phyloP scores from a whole-genome alignment of 352 stramenopile genomes.

The Globisporangium cylindrosporum region DNA sequence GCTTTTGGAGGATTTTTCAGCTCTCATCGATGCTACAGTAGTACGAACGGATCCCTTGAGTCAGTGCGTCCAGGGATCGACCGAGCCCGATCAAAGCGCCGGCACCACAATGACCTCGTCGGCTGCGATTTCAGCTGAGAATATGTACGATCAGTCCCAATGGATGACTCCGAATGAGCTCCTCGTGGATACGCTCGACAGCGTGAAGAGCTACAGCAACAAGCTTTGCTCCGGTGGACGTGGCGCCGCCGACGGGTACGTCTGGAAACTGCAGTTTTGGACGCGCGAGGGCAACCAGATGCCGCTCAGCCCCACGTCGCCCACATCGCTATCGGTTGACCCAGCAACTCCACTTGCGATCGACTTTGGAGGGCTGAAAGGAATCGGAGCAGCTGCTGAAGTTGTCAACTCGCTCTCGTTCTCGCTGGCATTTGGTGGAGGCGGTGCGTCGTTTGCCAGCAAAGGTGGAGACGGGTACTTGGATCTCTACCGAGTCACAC shows the following conservation, averaged over 20 bases:
- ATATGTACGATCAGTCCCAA: slow-evolving; percentile 42
- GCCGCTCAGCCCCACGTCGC: slow-evolving; percentile 73
- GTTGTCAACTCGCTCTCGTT: slow-evolving; percentile 80
- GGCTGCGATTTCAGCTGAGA: slow-evolving; percentile 20
- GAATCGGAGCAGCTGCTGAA: slow-evolving; percentile 50
- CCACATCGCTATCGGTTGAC: slow-evolving; percentile 25
- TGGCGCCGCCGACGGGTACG: slow-evolving; percentile 70
- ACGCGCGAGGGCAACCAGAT: slow-evolving; percentile 82
- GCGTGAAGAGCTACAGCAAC: slow-evolving; percentile 48
- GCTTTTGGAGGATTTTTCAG: slow-evolving; percentile 45
- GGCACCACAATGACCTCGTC: slow-evolving; percentile 8
- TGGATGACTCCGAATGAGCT: slow-evolving; percentile 52
- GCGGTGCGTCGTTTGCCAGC: slow-evolving; percentile 63
- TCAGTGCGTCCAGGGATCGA: slow-evolving; percentile 60
- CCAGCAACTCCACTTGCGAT: slow-evolving; percentile 37
- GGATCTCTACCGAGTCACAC: slow-evolving; percentile 14
- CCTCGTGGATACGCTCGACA: slow-evolving; percentile 36
- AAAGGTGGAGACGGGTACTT: slow-evolving; percentile 57
- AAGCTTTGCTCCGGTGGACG: slow-evolving; percentile 85
- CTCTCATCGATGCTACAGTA: slow-evolving; percentile 68
- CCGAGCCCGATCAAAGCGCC: slow-evolving; percentile 46
- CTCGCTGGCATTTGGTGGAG: slow-evolving; percentile 89
- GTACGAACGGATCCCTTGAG: slow-evolving; percentile 58
- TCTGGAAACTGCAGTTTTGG: slow-evolving; percentile 92
- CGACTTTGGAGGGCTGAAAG: slow-evolving; percentile 34